These are phyloP conservation scores for Cyclaneusma minus DNA, from an alignment of 2,329 filamentous ascomycete species.

Conservation along the genomic window DNA sequence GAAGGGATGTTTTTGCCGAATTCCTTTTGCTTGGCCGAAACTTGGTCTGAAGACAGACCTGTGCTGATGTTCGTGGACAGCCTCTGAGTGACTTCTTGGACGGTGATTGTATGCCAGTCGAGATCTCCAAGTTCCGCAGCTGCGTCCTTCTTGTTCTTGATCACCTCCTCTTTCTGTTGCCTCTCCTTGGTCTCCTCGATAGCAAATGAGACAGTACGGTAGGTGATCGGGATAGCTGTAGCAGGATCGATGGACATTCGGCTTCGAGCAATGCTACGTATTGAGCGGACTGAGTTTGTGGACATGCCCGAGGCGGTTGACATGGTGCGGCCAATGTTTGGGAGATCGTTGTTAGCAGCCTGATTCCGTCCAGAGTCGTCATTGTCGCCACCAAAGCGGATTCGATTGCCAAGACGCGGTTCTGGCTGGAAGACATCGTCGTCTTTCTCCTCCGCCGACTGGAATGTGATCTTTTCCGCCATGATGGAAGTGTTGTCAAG, in stretches of 20 bases:
- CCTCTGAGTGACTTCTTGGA: slow-evolving; percentile 37
- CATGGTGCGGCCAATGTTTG: neutral
- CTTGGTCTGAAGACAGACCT: slow-evolving; percentile 42
- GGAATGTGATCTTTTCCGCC: slow-evolving; percentile 2
- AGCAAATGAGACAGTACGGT: slow-evolving; percentile 15
- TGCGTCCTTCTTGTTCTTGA: slow-evolving; percentile 23
- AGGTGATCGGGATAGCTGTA: slow-evolving; percentile 1
- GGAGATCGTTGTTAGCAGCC: neutral
- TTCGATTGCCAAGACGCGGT: slow-evolving; percentile 1
- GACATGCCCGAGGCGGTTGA: slow-evolving; percentile 1
- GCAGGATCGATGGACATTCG: slow-evolving; percentile 1
- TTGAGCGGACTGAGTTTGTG: slow-evolving; percentile 6
- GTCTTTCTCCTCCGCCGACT: neutral
- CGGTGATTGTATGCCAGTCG: slow-evolving; percentile 47
- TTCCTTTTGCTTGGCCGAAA: slow-evolving; percentile 33
- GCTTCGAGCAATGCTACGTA: slow-evolving; percentile 13
- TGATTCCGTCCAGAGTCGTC: slow-evolving; percentile 1
- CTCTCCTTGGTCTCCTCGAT: slow-evolving; percentile 35
- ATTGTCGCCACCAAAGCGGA: slow-evolving; percentile 1
- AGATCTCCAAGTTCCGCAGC: slow-evolving; percentile 38
- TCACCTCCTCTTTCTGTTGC: slow-evolving; percentile 21
- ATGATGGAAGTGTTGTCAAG: no score
- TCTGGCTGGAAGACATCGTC: slow-evolving; percentile 2
- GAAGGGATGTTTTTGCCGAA: slow-evolving; percentile 51
- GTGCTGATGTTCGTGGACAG: slow-evolving; percentile 34